Percentiles rank a stretch among this genome's conserved stretches.
These are phyloP conservation scores for Saksenaea vasiformis DNA, from an alignment of 371 early-diverging fungal genomes.

Conservation along the genomic window DNA sequence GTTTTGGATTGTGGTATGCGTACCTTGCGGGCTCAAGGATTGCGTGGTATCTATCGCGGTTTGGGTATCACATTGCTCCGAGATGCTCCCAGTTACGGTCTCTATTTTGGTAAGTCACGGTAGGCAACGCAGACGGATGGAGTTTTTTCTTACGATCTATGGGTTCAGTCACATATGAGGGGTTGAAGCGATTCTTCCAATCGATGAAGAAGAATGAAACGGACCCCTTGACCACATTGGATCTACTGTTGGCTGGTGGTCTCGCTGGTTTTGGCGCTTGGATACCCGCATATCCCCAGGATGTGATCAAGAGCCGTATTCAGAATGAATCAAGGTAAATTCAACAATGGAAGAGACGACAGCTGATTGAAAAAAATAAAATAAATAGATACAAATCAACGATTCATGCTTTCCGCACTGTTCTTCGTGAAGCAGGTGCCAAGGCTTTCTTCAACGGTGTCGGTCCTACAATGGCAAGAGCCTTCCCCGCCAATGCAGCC, in stretches of 20 bases:
- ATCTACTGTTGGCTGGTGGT: constrained; percentile 83
- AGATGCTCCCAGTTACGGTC: constrained; percentile 84
- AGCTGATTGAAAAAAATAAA: background rate
- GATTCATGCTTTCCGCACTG: constrained; percentile 39
- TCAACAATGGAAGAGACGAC: background rate
- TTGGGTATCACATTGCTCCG: constrained; percentile 78
- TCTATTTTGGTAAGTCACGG: constrained; percentile 70
- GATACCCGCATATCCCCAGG: constrained; percentile 89
- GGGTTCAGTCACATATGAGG: constrained; percentile 66
- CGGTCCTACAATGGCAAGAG: constrained; percentile 84
- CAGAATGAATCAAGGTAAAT: constrained; percentile 59
- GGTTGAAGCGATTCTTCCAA: constrained; percentile 58
- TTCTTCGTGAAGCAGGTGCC: constrained; percentile 48
- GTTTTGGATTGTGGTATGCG: constrained; percentile 77
- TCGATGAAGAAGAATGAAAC: constrained; percentile 50
- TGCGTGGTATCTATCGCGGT: constrained; percentile 80
- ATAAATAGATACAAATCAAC: constrained; percentile 28
- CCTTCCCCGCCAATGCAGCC: constrained; percentile 91
- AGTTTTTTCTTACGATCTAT: background rate
- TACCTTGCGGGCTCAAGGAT: constrained; percentile 68
- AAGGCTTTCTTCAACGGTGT: constrained; percentile 79
- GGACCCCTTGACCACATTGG: constrained; percentile 50
- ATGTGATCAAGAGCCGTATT: constrained; percentile 84
- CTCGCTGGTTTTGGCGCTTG: constrained; percentile 84
- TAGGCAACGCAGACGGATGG: background rate